phyloP scores from a whole-genome alignment of 78 protist genomes.

The Isochrysis galbana region DNA sequence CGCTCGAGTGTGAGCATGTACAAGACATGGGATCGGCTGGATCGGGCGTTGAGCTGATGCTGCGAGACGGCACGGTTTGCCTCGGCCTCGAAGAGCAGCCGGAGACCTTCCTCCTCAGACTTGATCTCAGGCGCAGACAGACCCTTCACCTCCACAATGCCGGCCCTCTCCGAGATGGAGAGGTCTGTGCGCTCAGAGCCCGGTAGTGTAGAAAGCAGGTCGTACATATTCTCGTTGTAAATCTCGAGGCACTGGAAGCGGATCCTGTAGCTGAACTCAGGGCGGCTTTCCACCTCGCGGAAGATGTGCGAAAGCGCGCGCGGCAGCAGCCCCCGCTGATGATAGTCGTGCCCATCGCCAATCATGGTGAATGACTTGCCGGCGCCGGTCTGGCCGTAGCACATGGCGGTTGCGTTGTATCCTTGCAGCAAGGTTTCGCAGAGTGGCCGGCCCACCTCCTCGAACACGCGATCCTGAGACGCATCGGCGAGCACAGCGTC shows the following conservation, averaged over 20 bases:
- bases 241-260: neutral
- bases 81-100: slow-evolving; percentile 66
- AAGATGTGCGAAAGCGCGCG: neutral
- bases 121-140: neutral
- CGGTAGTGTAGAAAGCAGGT: neutral
- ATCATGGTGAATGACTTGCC: slow-evolving; percentile 1
- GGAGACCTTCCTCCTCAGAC: slow-evolving; percentile 68
- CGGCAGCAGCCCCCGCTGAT: neutral
- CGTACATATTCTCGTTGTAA: neutral
- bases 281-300: neutral
- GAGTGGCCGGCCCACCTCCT: neutral
- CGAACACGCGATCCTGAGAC: neutral
- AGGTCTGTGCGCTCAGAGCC: neutral
- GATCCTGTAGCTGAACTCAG: neutral
- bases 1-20: slow-evolving; percentile 60
- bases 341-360: neutral
- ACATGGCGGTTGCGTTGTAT: neutral
- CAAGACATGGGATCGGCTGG: slow-evolving; percentile 60
- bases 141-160: neutral
- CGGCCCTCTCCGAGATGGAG: neutral
- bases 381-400: neutral
- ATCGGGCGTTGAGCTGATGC: slow-evolving; percentile 32
- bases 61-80: neutral
- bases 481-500: neutral
- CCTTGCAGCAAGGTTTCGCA: neutral